A percentile compares a stretch with the other conserved stretches of the same genome.
phyloP scores from a whole-genome alignment of 345 rosid genomes.

The Camelina laxa region DNA sequence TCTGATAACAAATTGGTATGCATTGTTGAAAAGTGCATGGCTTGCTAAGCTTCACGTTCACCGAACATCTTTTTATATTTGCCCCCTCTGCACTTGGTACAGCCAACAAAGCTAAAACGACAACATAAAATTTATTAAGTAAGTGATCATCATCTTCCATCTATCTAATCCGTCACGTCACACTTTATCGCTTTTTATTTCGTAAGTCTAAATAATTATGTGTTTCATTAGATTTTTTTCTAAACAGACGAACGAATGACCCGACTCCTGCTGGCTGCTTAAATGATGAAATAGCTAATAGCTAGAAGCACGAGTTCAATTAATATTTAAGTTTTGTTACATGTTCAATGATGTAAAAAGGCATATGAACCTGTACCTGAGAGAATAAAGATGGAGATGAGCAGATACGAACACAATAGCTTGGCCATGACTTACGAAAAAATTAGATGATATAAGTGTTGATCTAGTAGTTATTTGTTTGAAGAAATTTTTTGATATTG shows the following conservation, averaged over 20 bases:
- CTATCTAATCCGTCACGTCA: too few species aligned
- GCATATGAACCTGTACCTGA: not conserved
- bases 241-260: too few species aligned
- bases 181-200: too few species aligned
- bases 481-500: constrained; percentile 1
- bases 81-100: constrained; percentile 20
- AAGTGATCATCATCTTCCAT: too few species aligned
- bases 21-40: constrained; percentile 33
- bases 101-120: constrained; percentile 6
- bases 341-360: not conserved
- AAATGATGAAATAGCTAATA: not conserved
- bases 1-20: constrained; percentile 13
- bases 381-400: constrained; percentile 18
- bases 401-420: not conserved
- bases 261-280: too few species aligned
- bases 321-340: not conserved
- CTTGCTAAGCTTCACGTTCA: constrained; percentile 6
- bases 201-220: too few species aligned
- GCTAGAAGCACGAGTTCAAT: not conserved
- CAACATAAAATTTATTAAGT: not conserved
- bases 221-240: too few species aligned
- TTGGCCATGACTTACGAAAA: not conserved
- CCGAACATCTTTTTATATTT: not conserved
- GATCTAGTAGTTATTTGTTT: not conserved
- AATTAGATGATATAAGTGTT: not conserved